Conservation (phyloP, 1,284 basidiomycete species). For the Ustilago hordei region DNA sequence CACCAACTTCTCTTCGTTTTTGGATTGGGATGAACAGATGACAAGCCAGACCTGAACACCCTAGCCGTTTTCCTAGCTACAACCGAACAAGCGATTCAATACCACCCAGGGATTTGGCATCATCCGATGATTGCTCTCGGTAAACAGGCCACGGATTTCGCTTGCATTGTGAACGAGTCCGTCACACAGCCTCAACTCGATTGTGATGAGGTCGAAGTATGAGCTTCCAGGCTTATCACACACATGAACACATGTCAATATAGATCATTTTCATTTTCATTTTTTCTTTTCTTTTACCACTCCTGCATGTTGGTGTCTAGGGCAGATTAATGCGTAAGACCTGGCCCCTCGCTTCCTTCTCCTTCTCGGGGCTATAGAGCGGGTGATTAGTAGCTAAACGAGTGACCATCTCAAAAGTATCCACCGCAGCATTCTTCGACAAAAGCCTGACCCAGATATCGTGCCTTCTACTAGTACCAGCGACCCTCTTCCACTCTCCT, state of each 20-base stretch:
- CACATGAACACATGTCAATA: background rate
- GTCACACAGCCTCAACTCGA: constrained; percentile 47
- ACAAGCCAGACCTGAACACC: constrained; percentile 59
- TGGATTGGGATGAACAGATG: constrained; percentile 34
- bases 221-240: background rate
- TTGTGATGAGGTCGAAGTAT: constrained; percentile 53
- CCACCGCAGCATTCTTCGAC: background rate
- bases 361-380: background rate
- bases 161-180: constrained; percentile 64
- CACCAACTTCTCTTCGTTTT: background rate
- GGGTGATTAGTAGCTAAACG: background rate
- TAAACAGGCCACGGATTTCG: constrained; percentile 56
- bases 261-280: background rate
- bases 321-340: constrained; percentile 22
- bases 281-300: background rate
- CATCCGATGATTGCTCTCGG: constrained; percentile 63
- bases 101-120: constrained; percentile 64
- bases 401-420: background rate
- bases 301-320: background rate
- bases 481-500: constrained; percentile 12
- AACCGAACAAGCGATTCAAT: constrained; percentile 61
- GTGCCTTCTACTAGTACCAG: constrained; percentile 23
- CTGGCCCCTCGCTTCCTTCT: background rate
- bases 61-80: constrained; percentile 55
- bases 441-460: constrained; percentile 18